These are phyloP conservation scores for Hanseniaspora sp. DNA, from an alignment of 1,139 yeast genomes.

Conservation along the genomic window DNA sequence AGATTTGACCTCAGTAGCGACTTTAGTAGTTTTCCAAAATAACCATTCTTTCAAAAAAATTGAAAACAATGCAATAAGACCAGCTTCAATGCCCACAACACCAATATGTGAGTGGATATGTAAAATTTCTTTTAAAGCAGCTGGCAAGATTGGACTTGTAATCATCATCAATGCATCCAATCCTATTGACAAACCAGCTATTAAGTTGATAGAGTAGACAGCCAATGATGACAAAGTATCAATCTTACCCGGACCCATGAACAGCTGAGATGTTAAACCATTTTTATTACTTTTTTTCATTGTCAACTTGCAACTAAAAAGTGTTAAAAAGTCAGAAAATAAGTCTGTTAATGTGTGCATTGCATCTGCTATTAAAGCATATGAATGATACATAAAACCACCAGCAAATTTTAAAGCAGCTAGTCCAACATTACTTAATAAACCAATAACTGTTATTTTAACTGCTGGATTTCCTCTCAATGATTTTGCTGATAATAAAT, in stretches of 20 bases:
- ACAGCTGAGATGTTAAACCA: neutral
- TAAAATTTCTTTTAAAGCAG: slow-evolving; percentile 39
- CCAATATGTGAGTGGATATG: slow-evolving; percentile 40
- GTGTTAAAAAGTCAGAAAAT: slow-evolving; percentile 76
- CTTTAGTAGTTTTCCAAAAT: slow-evolving; percentile 65
- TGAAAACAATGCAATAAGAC: slow-evolving; percentile 84
- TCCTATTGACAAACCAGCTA: slow-evolving; percentile 88
- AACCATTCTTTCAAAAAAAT: slow-evolving; percentile 78
- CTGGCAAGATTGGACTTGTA: slow-evolving; percentile 56
- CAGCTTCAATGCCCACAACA: slow-evolving; percentile 53
- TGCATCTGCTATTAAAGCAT: slow-evolving; percentile 87
- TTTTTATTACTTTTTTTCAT: slow-evolving; percentile 20
- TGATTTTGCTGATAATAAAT: slow-evolving; percentile 32
- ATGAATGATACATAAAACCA: slow-evolving; percentile 87
- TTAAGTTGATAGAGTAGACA: slow-evolving; percentile 67
- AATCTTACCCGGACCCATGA: slow-evolving; percentile 76
- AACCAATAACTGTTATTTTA: slow-evolving; percentile 84
- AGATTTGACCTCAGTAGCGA: slow-evolving; percentile 68
- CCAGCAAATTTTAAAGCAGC: slow-evolving; percentile 80
- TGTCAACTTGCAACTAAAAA: slow-evolving; percentile 78
- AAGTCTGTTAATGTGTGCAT: slow-evolving; percentile 84
- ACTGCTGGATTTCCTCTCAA: slow-evolving; percentile 67
- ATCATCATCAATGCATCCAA: slow-evolving; percentile 70
- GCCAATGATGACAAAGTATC: slow-evolving; percentile 86
- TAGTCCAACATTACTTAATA: slow-evolving; percentile 71